Evolutionary conservation across 2,329 filamentous ascomycete species (phyloP).

Genomic region (Fusarium neocosmosporiellum): DNA sequence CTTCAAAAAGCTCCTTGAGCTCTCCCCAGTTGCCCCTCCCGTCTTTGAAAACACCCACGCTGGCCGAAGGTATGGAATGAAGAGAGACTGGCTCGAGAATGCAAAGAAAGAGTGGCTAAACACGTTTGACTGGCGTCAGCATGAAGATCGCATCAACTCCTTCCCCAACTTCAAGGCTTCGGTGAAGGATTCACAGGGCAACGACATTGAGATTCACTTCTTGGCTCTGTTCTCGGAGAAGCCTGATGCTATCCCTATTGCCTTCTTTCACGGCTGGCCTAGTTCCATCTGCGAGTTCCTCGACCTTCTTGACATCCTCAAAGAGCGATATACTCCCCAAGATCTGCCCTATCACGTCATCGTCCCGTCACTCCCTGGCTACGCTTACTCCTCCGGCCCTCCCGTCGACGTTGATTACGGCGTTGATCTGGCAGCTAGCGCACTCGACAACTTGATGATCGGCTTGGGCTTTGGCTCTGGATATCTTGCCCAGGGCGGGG

Average conservation of each 20-base stretch:
- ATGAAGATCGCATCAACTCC: constrained; percentile 54
- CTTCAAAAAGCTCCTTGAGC: constrained; percentile 57
- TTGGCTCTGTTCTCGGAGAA: constrained; percentile 64
- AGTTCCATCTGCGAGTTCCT: constrained; percentile 67
- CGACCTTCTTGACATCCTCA: constrained; percentile 58
- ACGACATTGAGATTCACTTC: constrained; percentile 60
- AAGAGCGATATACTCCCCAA: constrained; percentile 59
- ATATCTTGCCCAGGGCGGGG: constrained; percentile 68
- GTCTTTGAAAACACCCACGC: constrained; percentile 61
- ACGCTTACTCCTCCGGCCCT: constrained; percentile 61
- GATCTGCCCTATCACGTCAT: constrained; percentile 68
- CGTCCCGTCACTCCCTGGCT: constrained; percentile 66
- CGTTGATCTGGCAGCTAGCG: constrained; percentile 43
- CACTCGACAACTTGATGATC: constrained; percentile 64
- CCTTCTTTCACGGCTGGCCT: constrained; percentile 67
- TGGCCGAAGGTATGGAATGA: constrained; percentile 48
- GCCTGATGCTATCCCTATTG: constrained; percentile 60
- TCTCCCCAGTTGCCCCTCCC: constrained; percentile 59
- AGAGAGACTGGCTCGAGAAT: neutral
- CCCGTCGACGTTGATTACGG: constrained; percentile 56
- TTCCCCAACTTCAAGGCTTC: constrained; percentile 59
- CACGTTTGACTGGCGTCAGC: constrained; percentile 59
- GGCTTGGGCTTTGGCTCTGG: constrained; percentile 62
- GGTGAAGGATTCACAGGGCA: constrained; percentile 46
- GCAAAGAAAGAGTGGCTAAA: constrained; percentile 50